A percentile compares a stretch with the other conserved stretches of the same genome.
Evolutionary conservation across 2,329 filamentous ascomycete genomes (phyloP).

Genomic region (Sarocladium brachiariae): DNA sequence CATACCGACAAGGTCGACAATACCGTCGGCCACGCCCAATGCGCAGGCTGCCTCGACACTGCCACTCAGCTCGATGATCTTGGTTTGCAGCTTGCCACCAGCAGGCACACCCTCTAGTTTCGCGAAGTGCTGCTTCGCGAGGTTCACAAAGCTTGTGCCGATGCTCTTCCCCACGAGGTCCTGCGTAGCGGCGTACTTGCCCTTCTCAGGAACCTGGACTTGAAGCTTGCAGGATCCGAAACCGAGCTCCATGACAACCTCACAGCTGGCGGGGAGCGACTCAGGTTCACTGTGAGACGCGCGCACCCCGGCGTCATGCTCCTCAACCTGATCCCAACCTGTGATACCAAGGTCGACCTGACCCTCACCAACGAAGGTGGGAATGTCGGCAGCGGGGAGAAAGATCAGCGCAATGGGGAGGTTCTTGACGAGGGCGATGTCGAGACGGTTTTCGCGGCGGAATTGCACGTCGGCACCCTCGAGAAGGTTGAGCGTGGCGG

Average conservation of each 20-base stretch:
- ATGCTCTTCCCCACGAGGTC: conserved; percentile 89
- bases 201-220: conserved; percentile 92
- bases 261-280: conserved; percentile 54
- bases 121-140: conserved; percentile 79
- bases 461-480: conserved; percentile 95
- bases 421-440: conserved; percentile 97
- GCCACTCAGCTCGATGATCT: conserved; percentile 89
- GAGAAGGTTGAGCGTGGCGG: conserved; percentile 82
- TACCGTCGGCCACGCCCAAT: conserved; percentile 89
- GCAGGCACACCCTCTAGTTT: conserved; percentile 58
- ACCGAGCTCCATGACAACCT: conserved; percentile 81
- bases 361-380: conserved; percentile 93
- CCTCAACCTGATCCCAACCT: conserved; percentile 83
- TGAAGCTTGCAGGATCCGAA: conserved; percentile 91
- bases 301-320: conserved; percentile 67
- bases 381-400: conserved; percentile 93
- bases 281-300: conserved; percentile 40
- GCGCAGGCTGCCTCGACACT: conserved; percentile 97
- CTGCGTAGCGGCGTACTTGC: conserved; percentile 58
- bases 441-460: conserved; percentile 85
- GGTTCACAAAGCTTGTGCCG: conserved; percentile 87
- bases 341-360: conserved; percentile 93
- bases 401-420: conserved; percentile 88
- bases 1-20: conserved; percentile 93
- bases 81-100: conserved; percentile 61